Base-by-base conservation (phyloP, 306 rosid genomes). In the Trifolium dubium region DNA sequence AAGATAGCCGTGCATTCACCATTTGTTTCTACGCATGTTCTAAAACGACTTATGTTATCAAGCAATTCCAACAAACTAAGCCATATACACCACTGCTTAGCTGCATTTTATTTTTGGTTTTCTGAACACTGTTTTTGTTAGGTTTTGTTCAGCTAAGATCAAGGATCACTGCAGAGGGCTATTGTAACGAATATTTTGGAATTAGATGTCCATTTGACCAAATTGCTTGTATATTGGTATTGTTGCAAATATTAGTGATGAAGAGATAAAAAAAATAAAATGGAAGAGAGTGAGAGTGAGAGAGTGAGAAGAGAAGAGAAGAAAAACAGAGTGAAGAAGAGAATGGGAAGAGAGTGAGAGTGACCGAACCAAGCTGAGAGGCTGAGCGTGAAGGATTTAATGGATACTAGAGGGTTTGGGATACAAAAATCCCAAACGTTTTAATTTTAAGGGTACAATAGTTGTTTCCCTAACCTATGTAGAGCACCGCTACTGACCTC, bases 101-200 rank as follows among this genome's bases (percentile, higher is more conserved):
- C 62, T 28, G 23, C 62, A 55, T 6, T 23, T 23, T 14, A 49
- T 49, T 55, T 10, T 23, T 19, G 14, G 34, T 9, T 10, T 55
- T 55, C n/a, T 23, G n/a, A 55, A 55, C n/a, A 23, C 6, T 2
- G 14, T 2, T 37, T 51, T 56, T 76, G 13, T 30, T 29, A 67
- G 32, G 15, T 70, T 70, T 62, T 69, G 49, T 39, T 61, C 51
- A 39, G 35, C 34, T 60, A 69, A 68, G 5, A 70, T 70, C 53
- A 53, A 77, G 59, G 67, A 56, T 15, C 10, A 68, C 40, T 65
- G 13, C 60, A 43, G 23, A 3, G 23, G 32, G 55, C 5, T 14
- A 75, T 8, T 41, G 55, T 15, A 67, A 41, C 43, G 13, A 29
- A 47, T 50, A 29, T 50, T 62, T 49, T 77, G 71, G 30, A 62